Conservation (phyloP, 2,329 filamentous ascomycete genomes). For the Exserohilum turcica region DNA sequence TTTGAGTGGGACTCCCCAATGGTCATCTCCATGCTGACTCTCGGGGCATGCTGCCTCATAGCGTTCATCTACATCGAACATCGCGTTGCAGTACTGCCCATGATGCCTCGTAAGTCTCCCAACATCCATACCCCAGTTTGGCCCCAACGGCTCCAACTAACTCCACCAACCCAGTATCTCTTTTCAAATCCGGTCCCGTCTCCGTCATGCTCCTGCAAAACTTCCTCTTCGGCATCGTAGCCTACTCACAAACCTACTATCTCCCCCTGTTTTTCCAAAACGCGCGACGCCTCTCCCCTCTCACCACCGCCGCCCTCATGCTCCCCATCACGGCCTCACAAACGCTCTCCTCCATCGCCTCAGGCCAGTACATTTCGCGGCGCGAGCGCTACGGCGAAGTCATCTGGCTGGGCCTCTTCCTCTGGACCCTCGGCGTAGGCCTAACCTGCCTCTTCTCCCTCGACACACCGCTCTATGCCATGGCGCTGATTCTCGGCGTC, state of each 20-base stretch:
- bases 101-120: slow-evolving; percentile 57
- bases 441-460: slow-evolving; percentile 58
- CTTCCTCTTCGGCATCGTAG: slow-evolving; percentile 65
- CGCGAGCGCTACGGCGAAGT: slow-evolving; percentile 58
- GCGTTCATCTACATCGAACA: slow-evolving; percentile 62
- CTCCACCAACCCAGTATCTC: slow-evolving; percentile 44
- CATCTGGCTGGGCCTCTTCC: slow-evolving; percentile 52
- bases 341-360: slow-evolving; percentile 51
- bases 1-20: slow-evolving; percentile 62
- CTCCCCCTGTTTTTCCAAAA: slow-evolving; percentile 68
- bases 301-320: slow-evolving; percentile 58
- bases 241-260: slow-evolving; percentile 65
- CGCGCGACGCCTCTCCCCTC: slow-evolving; percentile 52
- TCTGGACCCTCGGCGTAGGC: slow-evolving; percentile 60
- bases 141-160: neutral
- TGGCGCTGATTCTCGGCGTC: slow-evolving; percentile 58
- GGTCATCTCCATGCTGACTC: slow-evolving; percentile 63
- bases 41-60: slow-evolving; percentile 55
- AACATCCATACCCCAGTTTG: neutral
- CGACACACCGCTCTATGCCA: slow-evolving; percentile 51
- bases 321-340: slow-evolving; percentile 48
- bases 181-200: slow-evolving; percentile 62
- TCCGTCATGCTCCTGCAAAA: slow-evolving; percentile 62
- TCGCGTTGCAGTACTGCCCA: slow-evolving; percentile 61
- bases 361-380: slow-evolving; percentile 64